phyloP scores from a whole-genome alignment of 768 basidiomycete species.

The Naganishia onofrii region DNA sequence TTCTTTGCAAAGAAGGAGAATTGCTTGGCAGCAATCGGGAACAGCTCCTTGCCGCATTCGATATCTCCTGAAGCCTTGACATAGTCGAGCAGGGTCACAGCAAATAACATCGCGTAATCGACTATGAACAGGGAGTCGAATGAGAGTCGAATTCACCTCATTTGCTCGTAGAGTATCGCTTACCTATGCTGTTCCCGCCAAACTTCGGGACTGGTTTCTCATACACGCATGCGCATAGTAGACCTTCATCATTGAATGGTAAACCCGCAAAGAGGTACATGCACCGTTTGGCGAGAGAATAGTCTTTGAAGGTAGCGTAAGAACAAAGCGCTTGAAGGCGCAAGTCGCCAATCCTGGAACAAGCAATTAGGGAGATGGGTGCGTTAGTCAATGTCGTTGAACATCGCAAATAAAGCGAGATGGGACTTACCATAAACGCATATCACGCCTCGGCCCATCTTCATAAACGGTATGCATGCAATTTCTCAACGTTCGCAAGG shows the following conservation, averaged over 20 bases:
- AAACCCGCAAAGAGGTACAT: slow-evolving; percentile 40
- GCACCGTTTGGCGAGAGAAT: slow-evolving; percentile 39
- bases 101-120: slow-evolving; percentile 39
- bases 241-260: slow-evolving; percentile 36
- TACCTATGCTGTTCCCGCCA: slow-evolving; percentile 33
- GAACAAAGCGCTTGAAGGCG: slow-evolving; percentile 40
- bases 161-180: background rate
- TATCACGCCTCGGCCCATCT: slow-evolving; percentile 42
- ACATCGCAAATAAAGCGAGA: background rate
- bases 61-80: slow-evolving; percentile 33
- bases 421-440: slow-evolving; percentile 39
- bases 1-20: slow-evolving; percentile 26
- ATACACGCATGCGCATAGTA: slow-evolving; percentile 35
- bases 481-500: slow-evolving; percentile 35
- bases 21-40: slow-evolving; percentile 32
- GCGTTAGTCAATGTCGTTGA: background rate
- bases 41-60: slow-evolving; percentile 34
- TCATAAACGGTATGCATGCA: slow-evolving; percentile 45
- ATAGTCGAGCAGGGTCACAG: slow-evolving; percentile 36
- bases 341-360: slow-evolving; percentile 38
- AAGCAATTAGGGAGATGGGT: no score
- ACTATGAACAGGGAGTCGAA: background rate
- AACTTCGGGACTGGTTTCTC: slow-evolving; percentile 33
- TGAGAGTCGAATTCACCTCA: background rate
- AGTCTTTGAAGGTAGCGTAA: slow-evolving; percentile 38